These are phyloP conservation scores for Penicillium silybi DNA, from an alignment of 495 filamentous ascomycete genomes.

Conservation along the genomic window DNA sequence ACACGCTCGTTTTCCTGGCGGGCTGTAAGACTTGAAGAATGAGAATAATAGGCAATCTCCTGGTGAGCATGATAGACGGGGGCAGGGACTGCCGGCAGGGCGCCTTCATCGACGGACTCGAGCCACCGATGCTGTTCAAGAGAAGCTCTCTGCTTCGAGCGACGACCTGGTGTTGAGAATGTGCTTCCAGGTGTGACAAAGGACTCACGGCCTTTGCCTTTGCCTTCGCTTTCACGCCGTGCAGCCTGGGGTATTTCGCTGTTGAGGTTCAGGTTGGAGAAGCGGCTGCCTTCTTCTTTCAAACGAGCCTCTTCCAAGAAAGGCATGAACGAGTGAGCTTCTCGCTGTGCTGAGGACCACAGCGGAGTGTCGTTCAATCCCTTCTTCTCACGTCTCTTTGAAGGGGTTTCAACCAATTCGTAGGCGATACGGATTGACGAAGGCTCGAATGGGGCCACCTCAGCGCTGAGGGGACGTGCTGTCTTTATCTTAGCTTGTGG, in stretches of 20 bases:
- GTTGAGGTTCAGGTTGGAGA: background rate
- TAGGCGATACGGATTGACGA: background rate
- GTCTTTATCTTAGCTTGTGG: background rate
- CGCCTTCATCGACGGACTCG: background rate
- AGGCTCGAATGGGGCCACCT: background rate
- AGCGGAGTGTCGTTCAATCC: background rate
- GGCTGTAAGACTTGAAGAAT: background rate
- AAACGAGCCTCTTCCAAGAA: background rate
- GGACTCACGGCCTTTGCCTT: background rate
- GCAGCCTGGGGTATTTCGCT: background rate
- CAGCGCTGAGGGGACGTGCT: background rate
- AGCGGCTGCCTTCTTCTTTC: background rate
- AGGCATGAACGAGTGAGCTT: background rate
- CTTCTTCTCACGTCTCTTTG: background rate
- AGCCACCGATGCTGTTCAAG: background rate
- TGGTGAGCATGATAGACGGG: background rate
- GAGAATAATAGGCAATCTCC: background rate
- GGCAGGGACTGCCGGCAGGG: too few species aligned
- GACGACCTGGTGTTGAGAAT: background rate
- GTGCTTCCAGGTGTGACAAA: background rate
- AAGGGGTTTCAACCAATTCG: background rate
- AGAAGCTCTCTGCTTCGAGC: background rate
- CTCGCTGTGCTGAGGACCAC: background rate
- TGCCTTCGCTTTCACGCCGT: background rate
- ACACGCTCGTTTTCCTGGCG: background rate